Evolutionary conservation across 2,329 filamentous ascomycete genomes (phyloP), one percentile per base, ranked within the genome.

Genomic region (Epichloe gansuensis): DNA sequence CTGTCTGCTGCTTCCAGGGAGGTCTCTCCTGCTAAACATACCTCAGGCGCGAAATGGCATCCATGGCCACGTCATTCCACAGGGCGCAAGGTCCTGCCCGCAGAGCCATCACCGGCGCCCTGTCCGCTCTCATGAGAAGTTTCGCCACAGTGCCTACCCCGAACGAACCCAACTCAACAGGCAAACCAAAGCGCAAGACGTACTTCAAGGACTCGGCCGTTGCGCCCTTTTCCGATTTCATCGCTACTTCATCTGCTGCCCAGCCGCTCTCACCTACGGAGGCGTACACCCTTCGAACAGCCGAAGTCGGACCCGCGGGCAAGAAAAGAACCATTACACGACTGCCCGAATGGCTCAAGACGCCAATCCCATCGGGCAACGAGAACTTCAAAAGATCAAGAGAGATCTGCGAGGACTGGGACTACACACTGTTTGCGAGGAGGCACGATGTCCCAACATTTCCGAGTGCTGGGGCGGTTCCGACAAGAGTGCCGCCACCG

Each of bases 401-500:
- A 83, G 86, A 58, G 93, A 98, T 68, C 73, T 98, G 59, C 81
- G 93, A 38, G 93, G 93, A 0, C 72, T 98, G 55, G 86, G 87
- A 54, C 75, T 98, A 53, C 91, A 96, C 69, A 98, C 93, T 4
- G 93, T 98, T 15, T 98, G 93, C 70, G 93, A 98, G 72, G 93
- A 98, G 73, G 93, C 93, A 1, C 82, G 90, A 59, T 98, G 93
- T 70, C 93, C 93, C 56, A 98, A 98, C 70, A 95, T 98, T 56
- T 90, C 86, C 57, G 91, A 97, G 67, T 98, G 93, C 75, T 98
- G 93, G 93, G 93, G 93, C 56, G 93, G 93, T 37, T 82, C 77
- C 65, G 82, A 86, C 67, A 95, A 95, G 74, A 85, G 82, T 59
- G 85, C 89, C 28, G 93, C 93, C 4, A 98, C 93, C 35, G 93